A percentile compares a stretch with the other conserved stretches of the same genome.
These are phyloP conservation scores for Conringia planisiliqua DNA, from an alignment of 345 rosid species.

Conservation along the genomic window DNA sequence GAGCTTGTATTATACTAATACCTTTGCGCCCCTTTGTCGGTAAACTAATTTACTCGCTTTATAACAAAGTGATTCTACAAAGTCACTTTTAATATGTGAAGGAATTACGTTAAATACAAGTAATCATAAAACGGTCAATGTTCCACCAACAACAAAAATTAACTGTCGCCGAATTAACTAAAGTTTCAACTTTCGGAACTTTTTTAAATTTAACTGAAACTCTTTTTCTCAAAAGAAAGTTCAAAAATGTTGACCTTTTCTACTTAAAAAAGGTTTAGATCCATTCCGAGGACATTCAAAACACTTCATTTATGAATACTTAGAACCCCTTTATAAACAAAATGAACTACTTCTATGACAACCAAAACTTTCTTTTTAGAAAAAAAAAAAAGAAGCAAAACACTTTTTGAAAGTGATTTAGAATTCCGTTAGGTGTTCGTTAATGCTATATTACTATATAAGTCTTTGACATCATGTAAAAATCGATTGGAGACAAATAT, in stretches of 20 bases:
- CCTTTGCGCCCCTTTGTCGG: slow-evolving; percentile 11
- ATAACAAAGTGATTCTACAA: background rate
- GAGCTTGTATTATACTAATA: slow-evolving; percentile 11
- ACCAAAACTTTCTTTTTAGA: background rate
- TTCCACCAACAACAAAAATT: background rate
- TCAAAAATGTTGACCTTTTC: slow-evolving; percentile 6
- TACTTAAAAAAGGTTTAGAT: background rate
- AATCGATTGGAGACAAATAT: background rate
- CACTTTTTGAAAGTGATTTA: slow-evolving; percentile 3
- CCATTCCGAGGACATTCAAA: slow-evolving; percentile 1
- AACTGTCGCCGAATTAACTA: background rate
- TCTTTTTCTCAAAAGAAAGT: background rate
- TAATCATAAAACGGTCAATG: slow-evolving; percentile 26
- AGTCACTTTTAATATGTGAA: background rate
- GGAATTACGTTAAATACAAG: background rate
- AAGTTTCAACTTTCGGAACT: slow-evolving; percentile 29
- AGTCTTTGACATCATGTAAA: slow-evolving; percentile 17
- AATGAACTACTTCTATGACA: background rate
- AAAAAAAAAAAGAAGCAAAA: background rate
- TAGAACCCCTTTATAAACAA: background rate
- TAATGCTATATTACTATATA: slow-evolving; percentile 4
- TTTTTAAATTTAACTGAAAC: slow-evolving; percentile 13
- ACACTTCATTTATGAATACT: background rate
- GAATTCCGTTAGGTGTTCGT: background rate
- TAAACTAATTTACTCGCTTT: slow-evolving; percentile 13